Evolutionary conservation across 805 yeast genomes (phyloP).

Genomic region (Candida vartiovaarae): DNA sequence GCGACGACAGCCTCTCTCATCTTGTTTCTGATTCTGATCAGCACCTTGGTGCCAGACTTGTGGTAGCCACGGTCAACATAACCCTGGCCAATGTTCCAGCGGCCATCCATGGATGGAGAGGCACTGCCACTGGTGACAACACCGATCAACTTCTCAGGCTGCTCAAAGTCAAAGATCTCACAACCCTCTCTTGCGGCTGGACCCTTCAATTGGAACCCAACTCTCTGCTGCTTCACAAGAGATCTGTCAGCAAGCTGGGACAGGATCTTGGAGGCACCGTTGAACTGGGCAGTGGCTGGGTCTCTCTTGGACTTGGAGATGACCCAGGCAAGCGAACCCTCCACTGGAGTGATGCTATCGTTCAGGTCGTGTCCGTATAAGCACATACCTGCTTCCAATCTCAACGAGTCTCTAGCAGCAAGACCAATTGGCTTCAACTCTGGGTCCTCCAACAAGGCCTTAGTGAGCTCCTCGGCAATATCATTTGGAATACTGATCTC

Average conservation of each 20-base stretch:
- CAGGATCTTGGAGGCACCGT: conserved; percentile 68
- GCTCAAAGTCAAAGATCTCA: conserved; percentile 50
- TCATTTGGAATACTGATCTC: conserved; percentile 73
- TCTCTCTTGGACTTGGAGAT: conserved; percentile 72
- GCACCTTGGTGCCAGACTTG: conserved; percentile 67
- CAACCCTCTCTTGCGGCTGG: conserved; percentile 89
- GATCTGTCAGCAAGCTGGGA: conserved; percentile 64
- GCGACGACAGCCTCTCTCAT: conserved; percentile 66
- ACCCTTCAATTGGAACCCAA: conserved; percentile 67
- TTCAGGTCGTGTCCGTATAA: conserved; percentile 88
- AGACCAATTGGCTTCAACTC: conserved; percentile 82
- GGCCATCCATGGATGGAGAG: conserved; percentile 62
- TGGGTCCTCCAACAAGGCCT: conserved; percentile 44
- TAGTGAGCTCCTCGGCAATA: conserved; percentile 54
- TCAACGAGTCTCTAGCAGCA: conserved; percentile 95
- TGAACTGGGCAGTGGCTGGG: conserved; percentile 42
- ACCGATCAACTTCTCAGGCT: conserved; percentile 46
- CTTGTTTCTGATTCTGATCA: conserved; percentile 80
- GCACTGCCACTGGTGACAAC: conserved; percentile 53
- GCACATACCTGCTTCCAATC: conserved; percentile 98
- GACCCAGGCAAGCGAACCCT: conserved; percentile 86
- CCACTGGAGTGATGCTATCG: conserved; percentile 77
- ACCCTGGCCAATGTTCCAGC: conserved; percentile 84
- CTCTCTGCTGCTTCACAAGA: conserved; percentile 50
- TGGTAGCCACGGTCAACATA: conserved; percentile 65